phyloP scores from a whole-genome alignment of 257 asterid genomes.

The Solanum arcanum region DNA sequence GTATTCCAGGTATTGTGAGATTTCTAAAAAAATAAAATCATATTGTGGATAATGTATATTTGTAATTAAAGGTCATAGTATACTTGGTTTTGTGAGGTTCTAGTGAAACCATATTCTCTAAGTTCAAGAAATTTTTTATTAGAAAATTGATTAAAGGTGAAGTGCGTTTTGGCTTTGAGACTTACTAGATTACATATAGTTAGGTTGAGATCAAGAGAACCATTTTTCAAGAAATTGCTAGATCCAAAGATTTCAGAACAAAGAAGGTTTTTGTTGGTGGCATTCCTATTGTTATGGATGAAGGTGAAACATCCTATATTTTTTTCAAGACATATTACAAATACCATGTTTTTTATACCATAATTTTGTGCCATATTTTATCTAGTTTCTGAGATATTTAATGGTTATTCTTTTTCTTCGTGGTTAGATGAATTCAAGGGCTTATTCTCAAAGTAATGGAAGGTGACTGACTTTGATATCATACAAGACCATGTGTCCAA shows the following conservation, averaged over 20 bases:
- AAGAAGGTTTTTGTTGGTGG: conserved; percentile 91
- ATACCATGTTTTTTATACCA: background rate
- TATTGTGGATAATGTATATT: background rate
- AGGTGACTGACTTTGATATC: conserved; percentile 80
- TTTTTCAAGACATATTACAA: background rate
- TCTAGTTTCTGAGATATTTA: background rate
- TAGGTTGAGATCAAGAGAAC: conserved; percentile 97
- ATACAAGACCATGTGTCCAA: conserved; percentile 78
- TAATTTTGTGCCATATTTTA: background rate
- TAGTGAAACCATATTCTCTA: too few species aligned
- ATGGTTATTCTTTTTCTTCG: background rate
- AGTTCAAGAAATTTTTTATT: background rate
- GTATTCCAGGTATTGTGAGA: background rate
- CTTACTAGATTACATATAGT: background rate
- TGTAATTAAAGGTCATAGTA: too few species aligned
- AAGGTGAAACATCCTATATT: conserved; percentile 29
- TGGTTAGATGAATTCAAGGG: conserved; percentile 62
- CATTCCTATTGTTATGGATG: conserved; percentile 64
- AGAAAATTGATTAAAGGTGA: background rate
- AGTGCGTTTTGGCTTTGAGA: background rate
- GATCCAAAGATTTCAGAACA: conserved; percentile 75
- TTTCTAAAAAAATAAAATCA: background rate
- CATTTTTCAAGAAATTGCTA: conserved; percentile 79
- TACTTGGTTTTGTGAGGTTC: too few species aligned
- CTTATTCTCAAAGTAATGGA: conserved; percentile 77